A percentile compares a stretch with the other conserved stretches of the same genome.
phyloP scores from a whole-genome alignment of 1,284 basidiomycete genomes.

The Lentinula novae-zelandiae region DNA sequence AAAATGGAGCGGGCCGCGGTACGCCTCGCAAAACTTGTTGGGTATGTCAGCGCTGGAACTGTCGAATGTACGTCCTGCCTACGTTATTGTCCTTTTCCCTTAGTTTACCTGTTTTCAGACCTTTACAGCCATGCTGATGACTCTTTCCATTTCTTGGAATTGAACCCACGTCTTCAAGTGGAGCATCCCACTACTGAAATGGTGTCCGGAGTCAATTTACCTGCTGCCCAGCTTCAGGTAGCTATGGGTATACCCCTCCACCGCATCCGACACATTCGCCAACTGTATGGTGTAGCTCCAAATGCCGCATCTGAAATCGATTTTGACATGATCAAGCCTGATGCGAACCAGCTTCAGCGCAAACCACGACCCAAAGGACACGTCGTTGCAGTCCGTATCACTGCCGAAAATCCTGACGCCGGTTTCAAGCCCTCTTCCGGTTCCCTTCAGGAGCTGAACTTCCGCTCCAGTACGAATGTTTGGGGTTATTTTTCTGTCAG shows the following conservation, averaged over 20 bases:
- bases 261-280: conserved; percentile 94
- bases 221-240: conserved; percentile 95
- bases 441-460: conserved; percentile 96
- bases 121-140: conserved; percentile 95
- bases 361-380: conserved; percentile 98
- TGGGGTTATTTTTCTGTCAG: conserved; percentile 99
- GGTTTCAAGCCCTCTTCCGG: conserved; percentile 99
- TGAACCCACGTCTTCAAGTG: conserved; percentile 99
- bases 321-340: conserved; percentile 92
- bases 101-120: conserved; percentile 43
- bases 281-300: conserved; percentile 91
- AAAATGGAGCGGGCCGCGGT: conserved; percentile 99
- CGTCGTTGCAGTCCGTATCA: conserved; percentile 98
- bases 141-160: conserved; percentile 96
- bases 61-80: conserved; percentile 77
- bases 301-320: conserved; percentile 90
- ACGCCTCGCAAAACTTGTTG: conserved; percentile 95
- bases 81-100: neutral
- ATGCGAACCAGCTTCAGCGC: conserved; percentile 84
- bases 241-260: conserved; percentile 99
- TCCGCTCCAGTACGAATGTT: conserved; percentile 97
- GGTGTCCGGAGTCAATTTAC: conserved; percentile 98
- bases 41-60: conserved; percentile 98
- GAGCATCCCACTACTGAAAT: conserved; percentile 99
- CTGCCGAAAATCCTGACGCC: conserved; percentile 98